Evolutionary conservation across 208 protist genomes (phyloP).

Genomic region (Crithidia brevicula): DNA sequence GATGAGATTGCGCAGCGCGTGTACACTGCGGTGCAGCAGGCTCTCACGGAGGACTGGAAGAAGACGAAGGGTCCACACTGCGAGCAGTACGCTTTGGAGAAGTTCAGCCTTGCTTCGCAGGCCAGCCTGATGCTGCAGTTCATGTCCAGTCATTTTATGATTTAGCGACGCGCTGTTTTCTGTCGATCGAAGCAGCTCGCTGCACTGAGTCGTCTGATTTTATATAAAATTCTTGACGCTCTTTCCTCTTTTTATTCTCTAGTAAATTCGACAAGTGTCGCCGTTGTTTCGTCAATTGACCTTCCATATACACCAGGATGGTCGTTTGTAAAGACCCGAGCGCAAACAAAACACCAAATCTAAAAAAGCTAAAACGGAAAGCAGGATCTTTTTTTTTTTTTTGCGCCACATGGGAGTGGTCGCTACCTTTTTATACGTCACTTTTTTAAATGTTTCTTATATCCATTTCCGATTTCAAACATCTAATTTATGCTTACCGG

Average conservation of each 20-base stretch:
- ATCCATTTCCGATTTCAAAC: not conserved
- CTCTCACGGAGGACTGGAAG: slow-evolving; percentile 78
- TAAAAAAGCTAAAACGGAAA: not conserved
- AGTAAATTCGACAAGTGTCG: not conserved
- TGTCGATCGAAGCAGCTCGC: too few species aligned
- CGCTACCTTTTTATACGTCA: not conserved
- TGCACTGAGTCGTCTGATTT: too few species aligned
- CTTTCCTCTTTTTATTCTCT: not conserved
- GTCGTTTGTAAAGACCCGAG: not conserved
- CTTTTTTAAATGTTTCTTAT: not conserved
- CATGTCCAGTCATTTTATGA: slow-evolving; percentile 50
- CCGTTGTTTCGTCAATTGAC: not conserved
- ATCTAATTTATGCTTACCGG: too few species aligned
- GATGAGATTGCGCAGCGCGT: slow-evolving; percentile 54
- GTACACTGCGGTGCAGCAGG: slow-evolving; percentile 50
- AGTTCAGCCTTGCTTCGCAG: slow-evolving; percentile 64
- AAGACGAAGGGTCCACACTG: slow-evolving; percentile 63
- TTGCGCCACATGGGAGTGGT: not conserved
- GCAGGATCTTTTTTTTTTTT: not conserved
- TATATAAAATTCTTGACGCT: not conserved
- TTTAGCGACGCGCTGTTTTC: not conserved
- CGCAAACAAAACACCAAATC: slow-evolving; percentile 2
- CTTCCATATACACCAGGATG: not conserved
- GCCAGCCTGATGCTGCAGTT: slow-evolving; percentile 58
- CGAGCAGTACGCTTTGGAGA: slow-evolving; percentile 55